Evolutionary conservation across 192 early-diverging fungal genomes (phyloP), one percentile per base, ranked within the genome.

Genomic region (Chytriomyces sp.): DNA sequence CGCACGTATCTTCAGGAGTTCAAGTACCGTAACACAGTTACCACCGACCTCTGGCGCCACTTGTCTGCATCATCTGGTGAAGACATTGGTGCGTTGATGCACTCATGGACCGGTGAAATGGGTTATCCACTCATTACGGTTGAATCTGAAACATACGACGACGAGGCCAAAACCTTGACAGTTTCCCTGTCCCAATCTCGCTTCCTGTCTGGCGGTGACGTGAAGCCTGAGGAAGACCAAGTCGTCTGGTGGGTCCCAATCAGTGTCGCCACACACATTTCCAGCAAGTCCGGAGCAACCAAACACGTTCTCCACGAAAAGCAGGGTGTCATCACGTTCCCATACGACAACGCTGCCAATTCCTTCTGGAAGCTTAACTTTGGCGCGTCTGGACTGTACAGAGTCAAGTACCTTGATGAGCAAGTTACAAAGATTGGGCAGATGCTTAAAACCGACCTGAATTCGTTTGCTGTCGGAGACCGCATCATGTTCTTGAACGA

Each of bases 71-170:
- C 91, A 16, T 93, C 94, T 62, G 94, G 94, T 60, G 82, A 88
- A 44, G 91, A 98, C 84, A 93, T 95, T 18, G 87, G 86, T 13
- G 61, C 85, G 57, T 92, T 98, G 62, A 96, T 97, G 95, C 85
- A 91, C 11, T 72, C 88, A 23, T 98, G 97, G 97, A 97, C 94
- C 61, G 86, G 85, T 65, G 88, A 92, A 73, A 86, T 92, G 49
- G 97, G 97, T 11, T 96, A 92, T 80, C 95, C 95, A 28, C 88
- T 97, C 9, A 78, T 98, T 23, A 88, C 87, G 68, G 91, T 98
- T 47, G 80, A 84, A 4, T 81, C 88, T 61, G 86, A 90, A 45
- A 46, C 74, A 57, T 90, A 69, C 18, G 86, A 89, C 48, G 82
- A 50, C 18, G 79, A 53, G 10, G 78, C 80, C 66, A 72, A 79